Evolutionary conservation across 306 rosid species (phyloP).

Genomic region (Astragalus membranaceus): DNA sequence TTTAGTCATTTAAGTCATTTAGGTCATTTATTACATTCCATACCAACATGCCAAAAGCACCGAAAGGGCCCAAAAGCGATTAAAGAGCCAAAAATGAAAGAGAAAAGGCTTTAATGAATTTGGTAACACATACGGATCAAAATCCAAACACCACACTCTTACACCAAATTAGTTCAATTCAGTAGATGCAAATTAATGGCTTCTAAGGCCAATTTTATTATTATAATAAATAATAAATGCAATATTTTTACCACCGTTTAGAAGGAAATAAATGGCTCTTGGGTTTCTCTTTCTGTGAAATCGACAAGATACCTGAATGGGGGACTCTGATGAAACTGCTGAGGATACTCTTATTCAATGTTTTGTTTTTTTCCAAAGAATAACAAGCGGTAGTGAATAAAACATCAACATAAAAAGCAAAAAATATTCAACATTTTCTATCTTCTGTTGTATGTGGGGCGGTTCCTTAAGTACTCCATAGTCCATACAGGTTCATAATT

Average conservation of each 20-base stretch:
- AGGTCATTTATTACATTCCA: too few species aligned
- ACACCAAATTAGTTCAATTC: neutral
- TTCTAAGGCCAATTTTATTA: neutral
- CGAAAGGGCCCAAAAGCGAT: neutral
- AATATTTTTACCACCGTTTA: neutral
- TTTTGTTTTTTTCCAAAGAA: conserved; percentile 39
- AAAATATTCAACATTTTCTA: neutral
- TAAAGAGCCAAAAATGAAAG: neutral
- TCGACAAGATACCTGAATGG: conserved; percentile 12
- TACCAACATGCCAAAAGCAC: neutral
- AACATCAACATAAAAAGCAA: neutral
- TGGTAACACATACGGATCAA: neutral
- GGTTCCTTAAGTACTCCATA: neutral
- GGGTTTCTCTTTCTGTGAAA: conserved; percentile 4
- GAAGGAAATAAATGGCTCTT: neutral
- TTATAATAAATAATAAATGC: neutral
- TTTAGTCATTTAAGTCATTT: conserved; percentile 26
- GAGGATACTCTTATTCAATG: neutral
- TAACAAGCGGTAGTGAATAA: neutral
- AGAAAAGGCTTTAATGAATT: neutral
- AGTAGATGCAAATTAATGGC: neutral
- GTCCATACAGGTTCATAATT: neutral
- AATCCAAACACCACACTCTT: too few species aligned
- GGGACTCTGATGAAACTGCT: conserved; percentile 13
- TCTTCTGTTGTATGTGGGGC: neutral